Percentiles rank a stretch among this genome's conserved stretches.
Conservation (phyloP, 2,329 filamentous ascomycete species). For the Bipolaris gigantea region DNA sequence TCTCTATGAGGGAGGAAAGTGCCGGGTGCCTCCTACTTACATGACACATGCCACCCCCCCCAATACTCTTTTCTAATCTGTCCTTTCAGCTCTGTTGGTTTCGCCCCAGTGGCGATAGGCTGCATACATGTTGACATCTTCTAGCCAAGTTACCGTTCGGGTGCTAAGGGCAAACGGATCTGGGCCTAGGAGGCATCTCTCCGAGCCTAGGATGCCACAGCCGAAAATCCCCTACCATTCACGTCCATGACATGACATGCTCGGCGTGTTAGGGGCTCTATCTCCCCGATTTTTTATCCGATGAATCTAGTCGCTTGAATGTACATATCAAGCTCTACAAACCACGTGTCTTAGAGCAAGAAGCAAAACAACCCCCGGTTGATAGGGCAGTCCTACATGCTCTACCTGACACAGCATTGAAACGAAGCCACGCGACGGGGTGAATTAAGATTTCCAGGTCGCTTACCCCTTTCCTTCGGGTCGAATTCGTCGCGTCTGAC, state of each 20-base stretch:
- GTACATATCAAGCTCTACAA: neutral
- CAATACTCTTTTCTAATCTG: neutral
- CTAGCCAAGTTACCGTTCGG: neutral
- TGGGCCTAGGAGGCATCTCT: slow-evolving; percentile 4
- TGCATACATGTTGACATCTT: neutral
- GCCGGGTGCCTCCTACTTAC: neutral
- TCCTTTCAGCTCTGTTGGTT: neutral
- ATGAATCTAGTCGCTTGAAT: neutral
- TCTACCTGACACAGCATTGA: slow-evolving; percentile 6
- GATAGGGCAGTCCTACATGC: slow-evolving; percentile 5
- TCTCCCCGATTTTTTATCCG: neutral
- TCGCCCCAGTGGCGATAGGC: neutral
- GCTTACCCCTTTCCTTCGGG: neutral
- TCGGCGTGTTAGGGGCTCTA: neutral
- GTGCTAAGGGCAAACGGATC: neutral
- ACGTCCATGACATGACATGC: neutral
- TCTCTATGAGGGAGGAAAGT: neutral
- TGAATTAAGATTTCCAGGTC: neutral
- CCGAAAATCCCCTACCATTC: slow-evolving; percentile 3
- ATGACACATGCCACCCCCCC: neutral
- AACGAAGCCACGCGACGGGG: slow-evolving; percentile 3
- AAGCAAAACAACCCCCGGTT: neutral
- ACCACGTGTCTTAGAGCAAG: neutral
- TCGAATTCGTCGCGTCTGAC: neutral
- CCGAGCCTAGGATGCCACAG: slow-evolving; percentile 5